These are phyloP conservation scores for Suhomyces sp. DNA, from an alignment of 805 yeast species.

Conservation along the genomic window DNA sequence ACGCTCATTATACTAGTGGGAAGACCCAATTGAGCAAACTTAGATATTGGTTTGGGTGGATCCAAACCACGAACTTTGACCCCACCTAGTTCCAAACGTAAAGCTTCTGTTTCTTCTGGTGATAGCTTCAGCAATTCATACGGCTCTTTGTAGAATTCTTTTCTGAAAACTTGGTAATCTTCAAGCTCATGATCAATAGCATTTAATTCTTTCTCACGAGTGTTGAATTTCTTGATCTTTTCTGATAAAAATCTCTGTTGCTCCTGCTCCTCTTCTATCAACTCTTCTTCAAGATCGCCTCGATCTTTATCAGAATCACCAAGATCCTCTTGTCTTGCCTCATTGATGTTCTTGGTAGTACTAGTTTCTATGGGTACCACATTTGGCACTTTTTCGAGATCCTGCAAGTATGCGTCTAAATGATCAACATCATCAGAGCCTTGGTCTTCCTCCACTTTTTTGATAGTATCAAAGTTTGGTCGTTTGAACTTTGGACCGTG, in stretches of 20 bases:
- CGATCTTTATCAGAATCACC: slow-evolving; percentile 22
- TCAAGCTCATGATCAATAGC: slow-evolving; percentile 45
- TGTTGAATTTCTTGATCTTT: slow-evolving; percentile 41
- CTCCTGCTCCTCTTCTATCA: slow-evolving; percentile 32
- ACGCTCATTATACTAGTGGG: slow-evolving; percentile 56
- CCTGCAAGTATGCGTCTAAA: slow-evolving; percentile 14
- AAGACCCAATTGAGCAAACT: slow-evolving; percentile 83
- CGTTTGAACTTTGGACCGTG: slow-evolving; percentile 19
- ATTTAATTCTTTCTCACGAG: slow-evolving; percentile 52
- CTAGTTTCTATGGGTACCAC: not conserved
- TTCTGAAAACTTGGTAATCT: slow-evolving; percentile 54
- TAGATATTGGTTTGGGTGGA: slow-evolving; percentile 63
- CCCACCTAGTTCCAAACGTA: slow-evolving; percentile 58
- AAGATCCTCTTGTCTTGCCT: slow-evolving; percentile 12
- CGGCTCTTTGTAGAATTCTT: slow-evolving; percentile 62
- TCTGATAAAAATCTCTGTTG: slow-evolving; percentile 34
- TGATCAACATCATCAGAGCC: slow-evolving; percentile 25
- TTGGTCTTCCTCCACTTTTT: slow-evolving; percentile 10
- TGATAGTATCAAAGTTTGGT: slow-evolving; percentile 13
- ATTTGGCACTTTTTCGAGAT: slow-evolving; percentile 4
- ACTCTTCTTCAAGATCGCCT: slow-evolving; percentile 19
- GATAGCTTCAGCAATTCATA: slow-evolving; percentile 49
- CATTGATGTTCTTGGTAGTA: slow-evolving; percentile 1
- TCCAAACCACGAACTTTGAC: slow-evolving; percentile 61
- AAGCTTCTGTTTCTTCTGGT: slow-evolving; percentile 53